These are phyloP conservation scores for Leishmania martiniquensis DNA, from an alignment of 208 protist species.

Conservation along the genomic window DNA sequence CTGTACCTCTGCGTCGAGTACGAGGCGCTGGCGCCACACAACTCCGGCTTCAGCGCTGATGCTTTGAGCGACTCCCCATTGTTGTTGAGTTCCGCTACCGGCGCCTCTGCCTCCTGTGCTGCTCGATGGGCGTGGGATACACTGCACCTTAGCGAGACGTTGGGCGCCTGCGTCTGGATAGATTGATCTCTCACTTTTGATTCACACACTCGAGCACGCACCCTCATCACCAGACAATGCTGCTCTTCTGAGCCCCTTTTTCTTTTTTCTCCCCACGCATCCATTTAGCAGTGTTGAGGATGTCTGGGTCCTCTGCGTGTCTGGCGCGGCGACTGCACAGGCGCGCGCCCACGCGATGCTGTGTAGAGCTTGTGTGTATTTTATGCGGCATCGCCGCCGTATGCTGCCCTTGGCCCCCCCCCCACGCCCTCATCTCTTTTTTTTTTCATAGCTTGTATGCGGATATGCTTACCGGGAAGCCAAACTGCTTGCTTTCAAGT, in stretches of 20 bases:
- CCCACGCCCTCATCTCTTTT: no score
- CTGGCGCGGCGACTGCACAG: not conserved
- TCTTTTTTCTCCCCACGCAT: not conserved
- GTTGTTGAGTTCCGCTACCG: not conserved
- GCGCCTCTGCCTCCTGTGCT: not conserved
- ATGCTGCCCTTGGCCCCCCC: no score
- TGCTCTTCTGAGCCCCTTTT: not conserved
- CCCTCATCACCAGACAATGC: not conserved
- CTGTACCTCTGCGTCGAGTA: conserved; percentile 28
- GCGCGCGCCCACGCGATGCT: not conserved
- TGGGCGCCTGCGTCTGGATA: conserved; percentile 30
- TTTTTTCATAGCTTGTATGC: not conserved
- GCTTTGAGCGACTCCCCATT: not conserved
- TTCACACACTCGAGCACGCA: not conserved
- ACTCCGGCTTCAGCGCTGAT: not conserved
- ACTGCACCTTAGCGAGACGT: conserved; percentile 12
- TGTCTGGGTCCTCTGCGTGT: not conserved
- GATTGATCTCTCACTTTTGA: not conserved
- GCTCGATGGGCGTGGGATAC: not conserved
- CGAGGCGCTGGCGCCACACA: not conserved
- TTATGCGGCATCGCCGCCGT: no score
- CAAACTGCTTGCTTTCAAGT: not conserved
- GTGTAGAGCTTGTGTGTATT: not conserved
- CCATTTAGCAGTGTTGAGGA: not conserved
- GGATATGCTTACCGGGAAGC: not conserved